Evolutionary conservation across 2,329 filamentous ascomycete species (phyloP).

Genomic region (Colletotrichum tanaceti): DNA sequence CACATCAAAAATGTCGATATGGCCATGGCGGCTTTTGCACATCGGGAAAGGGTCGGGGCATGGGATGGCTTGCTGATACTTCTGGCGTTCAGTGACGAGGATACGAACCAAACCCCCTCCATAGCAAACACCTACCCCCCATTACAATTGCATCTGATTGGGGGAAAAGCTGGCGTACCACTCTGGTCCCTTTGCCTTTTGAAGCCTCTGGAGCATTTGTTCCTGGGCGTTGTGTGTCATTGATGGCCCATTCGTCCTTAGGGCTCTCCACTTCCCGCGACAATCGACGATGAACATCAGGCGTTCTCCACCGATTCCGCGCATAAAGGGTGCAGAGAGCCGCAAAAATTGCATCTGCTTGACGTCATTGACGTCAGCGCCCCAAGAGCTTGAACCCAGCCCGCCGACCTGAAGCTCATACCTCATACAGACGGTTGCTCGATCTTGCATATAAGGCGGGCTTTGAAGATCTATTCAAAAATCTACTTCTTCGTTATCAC

Average conservation of each 20-base stretch:
- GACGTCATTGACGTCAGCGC: slow-evolving; percentile 42
- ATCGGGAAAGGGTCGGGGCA: slow-evolving; percentile 27
- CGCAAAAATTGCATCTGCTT: slow-evolving; percentile 37
- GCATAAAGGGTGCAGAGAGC: slow-evolving; percentile 21
- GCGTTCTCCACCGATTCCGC: slow-evolving; percentile 31
- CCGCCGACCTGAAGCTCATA: background rate
- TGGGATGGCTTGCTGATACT: slow-evolving; percentile 28
- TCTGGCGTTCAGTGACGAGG: slow-evolving; percentile 35
- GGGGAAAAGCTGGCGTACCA: slow-evolving; percentile 2
- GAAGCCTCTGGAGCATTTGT: slow-evolving; percentile 30
- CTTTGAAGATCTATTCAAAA: background rate
- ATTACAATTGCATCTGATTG: slow-evolving; percentile 28
- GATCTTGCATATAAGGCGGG: slow-evolving; percentile 22
- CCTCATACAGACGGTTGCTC: background rate
- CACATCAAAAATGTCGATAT: slow-evolving; percentile 27
- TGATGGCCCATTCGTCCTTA: slow-evolving; percentile 27
- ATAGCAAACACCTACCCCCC: slow-evolving; percentile 4
- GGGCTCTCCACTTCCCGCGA: slow-evolving; percentile 31
- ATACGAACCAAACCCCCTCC: slow-evolving; percentile 14
- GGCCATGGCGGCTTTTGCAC: slow-evolving; percentile 20
- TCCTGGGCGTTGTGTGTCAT: slow-evolving; percentile 32
- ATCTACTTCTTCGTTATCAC: background rate
- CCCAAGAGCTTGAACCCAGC: background rate
- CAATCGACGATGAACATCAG: slow-evolving; percentile 34
- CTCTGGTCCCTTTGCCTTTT: background rate